Percentiles rank a stretch among this genome's conserved stretches.
These are phyloP conservation scores for Scleroderma citrinum DNA, from an alignment of 768 basidiomycete species.

Conservation along the genomic window DNA sequence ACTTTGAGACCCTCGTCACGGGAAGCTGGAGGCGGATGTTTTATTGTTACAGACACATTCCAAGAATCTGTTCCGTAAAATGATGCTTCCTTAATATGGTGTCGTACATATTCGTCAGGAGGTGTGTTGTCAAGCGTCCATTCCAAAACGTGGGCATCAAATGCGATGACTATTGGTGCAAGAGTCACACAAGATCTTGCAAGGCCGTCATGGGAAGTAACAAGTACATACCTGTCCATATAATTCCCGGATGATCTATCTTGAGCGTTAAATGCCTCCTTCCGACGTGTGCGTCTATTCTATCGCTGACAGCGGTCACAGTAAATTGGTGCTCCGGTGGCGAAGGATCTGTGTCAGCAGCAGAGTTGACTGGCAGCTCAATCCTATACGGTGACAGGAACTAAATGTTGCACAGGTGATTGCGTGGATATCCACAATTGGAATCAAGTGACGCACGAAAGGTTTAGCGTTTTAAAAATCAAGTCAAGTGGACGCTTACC, in stretches of 20 bases:
- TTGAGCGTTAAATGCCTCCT: constrained; percentile 66
- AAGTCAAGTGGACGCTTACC: constrained; percentile 36
- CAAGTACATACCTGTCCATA: constrained; percentile 66
- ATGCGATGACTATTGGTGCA: constrained; percentile 60
- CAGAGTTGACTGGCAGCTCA: constrained; percentile 45
- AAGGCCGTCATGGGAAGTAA: background rate
- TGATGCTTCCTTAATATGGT: constrained; percentile 90
- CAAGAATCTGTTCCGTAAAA: constrained; percentile 75
- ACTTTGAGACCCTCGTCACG: constrained; percentile 37
- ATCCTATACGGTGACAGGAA: constrained; percentile 86
- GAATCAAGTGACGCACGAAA: background rate
- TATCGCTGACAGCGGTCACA: constrained; percentile 54
- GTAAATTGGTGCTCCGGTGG: constrained; percentile 36
- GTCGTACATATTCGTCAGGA: constrained; percentile 66
- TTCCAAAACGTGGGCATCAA: constrained; percentile 81
- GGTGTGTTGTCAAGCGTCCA: constrained; percentile 84
- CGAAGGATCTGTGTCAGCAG: constrained; percentile 48
- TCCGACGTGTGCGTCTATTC: constrained; percentile 46
- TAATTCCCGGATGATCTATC: constrained; percentile 73
- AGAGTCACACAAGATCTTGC: background rate
- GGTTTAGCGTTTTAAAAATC: background rate
- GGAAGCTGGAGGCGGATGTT: constrained; percentile 31
- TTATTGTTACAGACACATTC: constrained; percentile 65
- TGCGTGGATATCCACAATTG: too few species aligned
- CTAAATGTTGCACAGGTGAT: constrained; percentile 29